phyloP scores from a whole-genome alignment of 202 grass and related monocot species.

The Zizania palustris region DNA sequence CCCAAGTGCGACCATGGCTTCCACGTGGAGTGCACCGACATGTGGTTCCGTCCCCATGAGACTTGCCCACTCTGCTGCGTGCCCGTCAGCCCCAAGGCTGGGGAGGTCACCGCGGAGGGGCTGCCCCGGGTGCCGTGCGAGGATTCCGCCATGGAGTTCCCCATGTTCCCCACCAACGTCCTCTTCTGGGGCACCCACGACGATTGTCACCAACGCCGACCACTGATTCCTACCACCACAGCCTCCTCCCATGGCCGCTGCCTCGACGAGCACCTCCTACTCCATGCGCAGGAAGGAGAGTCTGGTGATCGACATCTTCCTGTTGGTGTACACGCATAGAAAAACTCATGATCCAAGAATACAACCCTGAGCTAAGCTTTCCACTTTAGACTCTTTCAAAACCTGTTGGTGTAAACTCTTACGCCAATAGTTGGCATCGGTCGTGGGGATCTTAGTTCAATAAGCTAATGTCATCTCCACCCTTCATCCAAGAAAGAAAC shows the following conservation, averaged over 20 bases:
- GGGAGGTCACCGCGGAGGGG: neutral
- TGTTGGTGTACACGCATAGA: too few species aligned
- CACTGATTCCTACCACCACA: neutral
- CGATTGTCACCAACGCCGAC: conserved; percentile 45
- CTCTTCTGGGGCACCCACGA: conserved; percentile 77
- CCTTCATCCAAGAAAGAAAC: too few species aligned
- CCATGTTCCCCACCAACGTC: conserved; percentile 69
- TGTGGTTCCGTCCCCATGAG: conserved; percentile 88
- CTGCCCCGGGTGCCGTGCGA: conserved; percentile 38
- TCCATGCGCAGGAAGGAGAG: conserved; percentile 41
- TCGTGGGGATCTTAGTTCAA: too few species aligned
- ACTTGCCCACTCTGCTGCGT: conserved; percentile 86
- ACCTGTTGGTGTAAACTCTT: too few species aligned
- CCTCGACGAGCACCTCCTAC: conserved; percentile 25
- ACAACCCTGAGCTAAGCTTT: too few species aligned
- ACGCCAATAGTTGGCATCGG: too few species aligned
- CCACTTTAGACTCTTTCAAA: too few species aligned
- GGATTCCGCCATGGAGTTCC: conserved; percentile 46
- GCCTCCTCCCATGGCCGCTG: neutral
- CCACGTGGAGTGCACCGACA: conserved; percentile 87
- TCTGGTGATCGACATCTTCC: conserved; percentile 87
- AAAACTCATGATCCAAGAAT: too few species aligned
- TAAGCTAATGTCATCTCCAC: too few species aligned
- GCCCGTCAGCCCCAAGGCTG: conserved; percentile 37
- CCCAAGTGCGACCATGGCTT: conserved; percentile 81